Evolutionary conservation across 257 asterid species (phyloP), one percentile per base, ranked within the genome.

Genomic region (Handroanthus guayacan): DNA sequence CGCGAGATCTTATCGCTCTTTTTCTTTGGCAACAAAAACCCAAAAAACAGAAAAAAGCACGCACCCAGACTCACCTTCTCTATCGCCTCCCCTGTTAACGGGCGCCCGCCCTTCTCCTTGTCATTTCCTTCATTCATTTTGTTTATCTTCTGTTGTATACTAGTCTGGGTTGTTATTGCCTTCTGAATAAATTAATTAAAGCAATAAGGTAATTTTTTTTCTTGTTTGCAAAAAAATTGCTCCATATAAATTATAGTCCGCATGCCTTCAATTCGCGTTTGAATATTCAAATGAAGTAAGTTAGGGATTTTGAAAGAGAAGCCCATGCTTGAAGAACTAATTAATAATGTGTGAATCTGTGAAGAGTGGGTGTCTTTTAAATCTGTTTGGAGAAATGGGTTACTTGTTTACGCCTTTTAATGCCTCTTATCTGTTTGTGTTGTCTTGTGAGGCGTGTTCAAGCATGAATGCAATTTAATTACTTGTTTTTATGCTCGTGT

Each of bases 11-110:
- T 18, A 52, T 64, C 73, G 45, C 62, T 38, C 78, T 16, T 5
- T 17, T 11, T 43, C 25, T 60, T 12, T 34, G 61, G 20, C 16
- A 65, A 36, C 58, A 51, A 36, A 47, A 57, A 9, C 55, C 36
- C 58, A 51, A 36, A 47, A 57, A 9, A 63, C 36, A 39, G 43
- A 57, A 52, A 79, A 61, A 3, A 38, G 45, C 57, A 66, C 67
- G 62, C 52, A 66, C 5, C 13, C 56, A 50, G 31, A 66, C 68
- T 56, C 83, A 38, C 78, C 79, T 75, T 61, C 85, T 76, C 82
- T 34, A 62, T 80, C 85, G 73, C 82, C 72, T 75, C 79, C 88
- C 78, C 76, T 13, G 71, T 84, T 78, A 60, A 69, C 80, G 85
- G 88, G 82, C 76, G 58, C 80, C 79, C 80, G 75, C 77, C 79